A percentile compares a stretch with the other conserved stretches of the same genome.
Conservation (phyloP, 768 basidiomycete genomes). For the Leccinum fibrillosum region DNA sequence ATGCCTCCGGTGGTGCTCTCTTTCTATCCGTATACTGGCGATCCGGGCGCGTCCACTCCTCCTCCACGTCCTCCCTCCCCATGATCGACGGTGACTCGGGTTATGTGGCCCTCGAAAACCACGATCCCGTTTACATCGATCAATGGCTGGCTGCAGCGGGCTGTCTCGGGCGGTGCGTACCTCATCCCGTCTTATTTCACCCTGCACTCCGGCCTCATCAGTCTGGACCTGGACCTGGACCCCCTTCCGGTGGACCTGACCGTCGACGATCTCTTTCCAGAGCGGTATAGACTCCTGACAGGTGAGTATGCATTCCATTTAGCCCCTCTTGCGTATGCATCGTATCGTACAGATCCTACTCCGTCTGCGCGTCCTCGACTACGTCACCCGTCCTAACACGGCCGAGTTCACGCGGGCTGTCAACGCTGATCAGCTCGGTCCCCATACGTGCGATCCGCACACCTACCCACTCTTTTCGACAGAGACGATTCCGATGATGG, state of each 20-base stretch:
- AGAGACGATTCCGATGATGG: neutral
- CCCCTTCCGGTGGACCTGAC: neutral
- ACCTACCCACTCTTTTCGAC: neutral
- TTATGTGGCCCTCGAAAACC: no score
- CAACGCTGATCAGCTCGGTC: neutral
- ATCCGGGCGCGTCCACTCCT: no score
- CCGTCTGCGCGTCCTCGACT: constrained; percentile 2
- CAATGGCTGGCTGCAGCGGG: no score
- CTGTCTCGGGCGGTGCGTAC: neutral
- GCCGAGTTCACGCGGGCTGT: neutral
- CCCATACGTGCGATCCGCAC: neutral
- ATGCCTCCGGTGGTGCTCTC: no score
- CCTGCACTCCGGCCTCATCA: neutral
- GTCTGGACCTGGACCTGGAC: neutral
- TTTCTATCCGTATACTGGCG: no score
- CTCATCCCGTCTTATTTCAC: neutral
- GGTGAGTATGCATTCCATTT: neutral
- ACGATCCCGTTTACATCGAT: no score
- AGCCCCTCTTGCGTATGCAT: neutral
- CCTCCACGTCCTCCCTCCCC: no score
- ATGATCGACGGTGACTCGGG: no score
- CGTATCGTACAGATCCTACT: neutral
- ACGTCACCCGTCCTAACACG: constrained; percentile 2
- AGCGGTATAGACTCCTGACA: neutral
- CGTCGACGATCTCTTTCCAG: neutral